Evolutionary conservation across 2,329 filamentous ascomycete genomes (phyloP).

Genomic region (Chaetothyriales sp.): DNA sequence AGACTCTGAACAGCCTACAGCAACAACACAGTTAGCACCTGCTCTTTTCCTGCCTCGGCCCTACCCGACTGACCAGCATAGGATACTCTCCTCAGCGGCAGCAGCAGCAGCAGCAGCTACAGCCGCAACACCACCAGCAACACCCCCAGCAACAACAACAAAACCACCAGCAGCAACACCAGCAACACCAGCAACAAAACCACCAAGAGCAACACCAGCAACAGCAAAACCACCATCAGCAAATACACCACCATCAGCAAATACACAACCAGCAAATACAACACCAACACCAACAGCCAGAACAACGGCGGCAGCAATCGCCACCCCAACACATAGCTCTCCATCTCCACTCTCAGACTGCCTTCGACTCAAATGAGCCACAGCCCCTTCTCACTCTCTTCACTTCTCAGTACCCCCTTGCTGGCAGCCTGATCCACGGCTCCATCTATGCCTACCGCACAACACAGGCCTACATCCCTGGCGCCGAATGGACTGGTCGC

Average conservation of each 20-base stretch:
- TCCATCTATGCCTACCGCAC: slow-evolving; percentile 74
- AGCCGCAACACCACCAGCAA: neutral
- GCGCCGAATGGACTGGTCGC: slow-evolving; percentile 80
- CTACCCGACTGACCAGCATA: slow-evolving; percentile 4
- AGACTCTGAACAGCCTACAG: slow-evolving; percentile 60
- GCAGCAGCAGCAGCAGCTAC: neutral
- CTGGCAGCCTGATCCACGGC: slow-evolving; percentile 71
- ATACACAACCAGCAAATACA: no score
- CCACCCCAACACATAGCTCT: slow-evolving; percentile 47
- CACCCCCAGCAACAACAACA: neutral
- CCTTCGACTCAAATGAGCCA: slow-evolving; percentile 37
- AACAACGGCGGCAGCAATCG: slow-evolving; percentile 5
- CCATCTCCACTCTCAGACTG: slow-evolving; percentile 24
- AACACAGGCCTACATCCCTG: slow-evolving; percentile 80
- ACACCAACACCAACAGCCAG: neutral
- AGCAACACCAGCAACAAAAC: neutral
- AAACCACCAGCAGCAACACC: neutral
- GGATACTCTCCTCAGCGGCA: slow-evolving; percentile 17
- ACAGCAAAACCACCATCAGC: slow-evolving; percentile 4
- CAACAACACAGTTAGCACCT: slow-evolving; percentile 25
- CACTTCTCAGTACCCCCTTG: slow-evolving; percentile 73
- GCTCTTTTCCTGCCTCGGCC: slow-evolving; percentile 2
- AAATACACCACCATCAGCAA: neutral
- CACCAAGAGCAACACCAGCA: neutral
- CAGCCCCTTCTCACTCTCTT: slow-evolving; percentile 78